These are phyloP conservation scores for Diplodia seriata DNA, from an alignment of 2,329 filamentous ascomycete genomes.

Conservation along the genomic window DNA sequence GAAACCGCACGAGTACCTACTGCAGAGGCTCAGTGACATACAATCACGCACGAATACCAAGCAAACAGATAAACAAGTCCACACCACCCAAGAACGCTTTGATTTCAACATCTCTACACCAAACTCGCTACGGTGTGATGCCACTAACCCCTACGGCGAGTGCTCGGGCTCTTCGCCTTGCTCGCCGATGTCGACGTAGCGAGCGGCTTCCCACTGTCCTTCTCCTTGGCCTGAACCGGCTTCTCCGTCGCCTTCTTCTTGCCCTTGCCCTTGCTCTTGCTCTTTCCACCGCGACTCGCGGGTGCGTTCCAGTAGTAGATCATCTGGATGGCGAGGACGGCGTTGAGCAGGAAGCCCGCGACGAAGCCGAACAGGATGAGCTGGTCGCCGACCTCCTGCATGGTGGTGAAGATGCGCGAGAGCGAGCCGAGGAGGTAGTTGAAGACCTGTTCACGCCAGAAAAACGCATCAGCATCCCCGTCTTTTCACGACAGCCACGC, in stretches of 20 bases:
- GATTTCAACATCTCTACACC: not conserved
- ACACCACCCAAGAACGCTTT: not conserved
- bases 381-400: conserved; percentile 97
- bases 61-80: not conserved
- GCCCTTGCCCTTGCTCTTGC: conserved; percentile 36
- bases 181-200: conserved; percentile 52
- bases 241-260: conserved; percentile 40
- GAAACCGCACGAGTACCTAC: not conserved
- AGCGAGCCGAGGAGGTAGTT: conserved; percentile 95
- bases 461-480: conserved; percentile 27
- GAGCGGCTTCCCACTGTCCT: conserved; percentile 42
- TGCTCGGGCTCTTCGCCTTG: conserved; percentile 60
- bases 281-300: conserved; percentile 40
- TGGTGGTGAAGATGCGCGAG: conserved; percentile 93
- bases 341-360: conserved; percentile 88
- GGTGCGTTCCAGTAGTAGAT: conserved; percentile 90
- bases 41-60: not conserved
- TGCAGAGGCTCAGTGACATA: not conserved
- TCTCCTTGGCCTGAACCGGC: conserved; percentile 43
- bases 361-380: conserved; percentile 95
- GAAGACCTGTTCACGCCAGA: conserved; percentile 72
- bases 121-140: not conserved
- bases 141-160: conserved; percentile 60
- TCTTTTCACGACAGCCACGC: not conserved
- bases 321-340: conserved; percentile 87